A percentile compares a stretch with the other conserved stretches of the same genome.
Evolutionary conservation across 129 eudicot species (phyloP).

Genomic region (Flaveria ramosissima): DNA sequence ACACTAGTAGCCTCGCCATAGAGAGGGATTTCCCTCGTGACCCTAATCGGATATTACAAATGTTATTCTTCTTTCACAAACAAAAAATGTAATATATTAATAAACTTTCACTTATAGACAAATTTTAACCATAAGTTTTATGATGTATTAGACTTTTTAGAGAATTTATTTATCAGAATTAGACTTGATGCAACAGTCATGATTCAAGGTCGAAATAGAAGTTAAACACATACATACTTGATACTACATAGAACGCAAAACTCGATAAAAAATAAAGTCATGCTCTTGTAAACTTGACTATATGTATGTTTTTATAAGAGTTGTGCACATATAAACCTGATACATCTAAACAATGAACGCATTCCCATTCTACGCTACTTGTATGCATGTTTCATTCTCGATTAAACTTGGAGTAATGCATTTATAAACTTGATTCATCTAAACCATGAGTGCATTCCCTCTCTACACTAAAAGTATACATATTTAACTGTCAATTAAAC

Average conservation of each 20-base stretch:
- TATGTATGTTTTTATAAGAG: neutral
- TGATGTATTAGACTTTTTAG: too few species aligned
- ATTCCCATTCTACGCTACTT: neutral
- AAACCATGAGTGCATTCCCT: neutral
- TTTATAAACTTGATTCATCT: neutral
- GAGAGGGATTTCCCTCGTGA: too few species aligned
- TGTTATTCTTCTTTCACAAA: too few species aligned
- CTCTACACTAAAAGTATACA: neutral
- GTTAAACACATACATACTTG: too few species aligned
- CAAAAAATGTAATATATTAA: too few species aligned
- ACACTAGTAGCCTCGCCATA: too few species aligned
- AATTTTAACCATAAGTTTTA: too few species aligned
- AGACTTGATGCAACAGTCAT: neutral
- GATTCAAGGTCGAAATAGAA: neutral
- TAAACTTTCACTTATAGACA: too few species aligned
- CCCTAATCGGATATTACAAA: too few species aligned
- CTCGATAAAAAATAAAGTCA: neutral
- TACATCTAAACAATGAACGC: neutral
- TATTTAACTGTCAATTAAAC: neutral
- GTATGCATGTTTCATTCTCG: too few species aligned
- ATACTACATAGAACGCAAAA: neutral
- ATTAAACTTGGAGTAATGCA: neutral
- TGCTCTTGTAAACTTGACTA: neutral
- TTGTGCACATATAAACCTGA: conserved; percentile 7
- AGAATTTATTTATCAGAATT: too few species aligned